Base-by-base conservation (phyloP, 2,329 filamentous ascomycete species). In the Phaeosphaeriaceae sp. region DNA sequence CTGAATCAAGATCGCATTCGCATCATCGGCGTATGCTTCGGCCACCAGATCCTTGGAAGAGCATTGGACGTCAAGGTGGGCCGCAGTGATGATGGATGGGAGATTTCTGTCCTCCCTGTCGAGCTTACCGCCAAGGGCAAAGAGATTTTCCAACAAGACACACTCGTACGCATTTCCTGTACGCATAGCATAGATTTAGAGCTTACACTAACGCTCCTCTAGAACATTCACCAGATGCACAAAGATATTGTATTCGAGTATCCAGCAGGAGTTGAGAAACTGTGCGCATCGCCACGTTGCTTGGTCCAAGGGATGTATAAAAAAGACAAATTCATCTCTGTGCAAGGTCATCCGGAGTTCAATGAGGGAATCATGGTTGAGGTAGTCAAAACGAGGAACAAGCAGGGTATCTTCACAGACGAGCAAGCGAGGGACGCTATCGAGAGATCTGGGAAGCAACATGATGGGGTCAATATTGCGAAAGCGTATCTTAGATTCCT, bases 291-390 rank as follows among this genome's bases (percentile, higher is more conserved):
- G 2, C 79, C 81, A 3, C 74, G 79, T 37, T 95, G 91, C 75
- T 75, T 80, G 8, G 85, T 91, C n/a, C 91, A 96, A 72, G 88
- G 86, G 53, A 90, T 95, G 83, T 89, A 94, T 68, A 73, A 80
- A 16, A 83, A 86, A 7, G 77, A 81, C 34, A 81, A 81, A 29
- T 77, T 89, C 52, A 86, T 95, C 52, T 87, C 89, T 0, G 83
- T 96, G 1, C 91, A 96, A 76, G 91, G 90, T 5, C 91, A 96
- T 71, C 92, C 91, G 0, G 92, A 96, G 72, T 94, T 93, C 69
- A 88, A 81, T 3, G 79, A 81, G 50, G 81, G 85, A 13, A 92
- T 95, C 57, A 83, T 92, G 61, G 77, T 76, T 15, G 87, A 90
- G 70, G 74, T 95, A 30, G 73, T 93, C 46, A 79, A 82, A 52